phyloP scores from a whole-genome alignment of 2,329 filamentous ascomycete genomes.

The Aureobasidium sp. region DNA sequence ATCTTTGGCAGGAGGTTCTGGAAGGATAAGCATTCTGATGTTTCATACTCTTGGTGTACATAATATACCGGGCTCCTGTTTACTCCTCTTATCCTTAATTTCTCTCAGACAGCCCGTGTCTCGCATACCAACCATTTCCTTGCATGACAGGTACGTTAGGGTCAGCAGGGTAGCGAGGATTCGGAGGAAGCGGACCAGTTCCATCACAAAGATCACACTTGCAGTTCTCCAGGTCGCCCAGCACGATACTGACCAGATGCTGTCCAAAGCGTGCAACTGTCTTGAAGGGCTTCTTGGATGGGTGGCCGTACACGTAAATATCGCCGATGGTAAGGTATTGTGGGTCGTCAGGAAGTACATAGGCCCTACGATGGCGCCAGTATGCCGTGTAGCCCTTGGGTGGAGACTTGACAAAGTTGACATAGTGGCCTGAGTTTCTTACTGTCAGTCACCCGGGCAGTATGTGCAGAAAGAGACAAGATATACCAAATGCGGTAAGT shows the following conservation, averaged over 20 bases:
- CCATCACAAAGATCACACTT: not conserved
- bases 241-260: not conserved
- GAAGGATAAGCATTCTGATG: not conserved
- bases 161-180: not conserved
- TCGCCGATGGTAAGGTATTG: not conserved
- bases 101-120: not conserved
- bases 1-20: not conserved
- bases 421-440: not conserved
- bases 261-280: not conserved
- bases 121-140: not conserved
- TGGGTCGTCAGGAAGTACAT: not conserved
- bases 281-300: not conserved
- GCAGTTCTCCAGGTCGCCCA: not conserved
- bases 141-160: not conserved
- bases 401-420: not conserved
- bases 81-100: not conserved
- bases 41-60: not conserved
- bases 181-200: not conserved
- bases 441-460: not conserved
- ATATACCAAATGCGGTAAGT: not conserved
- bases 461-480: not conserved
- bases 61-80: not conserved
- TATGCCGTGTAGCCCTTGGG: not conserved
- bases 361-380: not conserved
- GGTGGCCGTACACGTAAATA: not conserved